These are phyloP conservation scores for Cystoisospora suis DNA, from an alignment of 169 alveolate species.

Conservation along the genomic window DNA sequence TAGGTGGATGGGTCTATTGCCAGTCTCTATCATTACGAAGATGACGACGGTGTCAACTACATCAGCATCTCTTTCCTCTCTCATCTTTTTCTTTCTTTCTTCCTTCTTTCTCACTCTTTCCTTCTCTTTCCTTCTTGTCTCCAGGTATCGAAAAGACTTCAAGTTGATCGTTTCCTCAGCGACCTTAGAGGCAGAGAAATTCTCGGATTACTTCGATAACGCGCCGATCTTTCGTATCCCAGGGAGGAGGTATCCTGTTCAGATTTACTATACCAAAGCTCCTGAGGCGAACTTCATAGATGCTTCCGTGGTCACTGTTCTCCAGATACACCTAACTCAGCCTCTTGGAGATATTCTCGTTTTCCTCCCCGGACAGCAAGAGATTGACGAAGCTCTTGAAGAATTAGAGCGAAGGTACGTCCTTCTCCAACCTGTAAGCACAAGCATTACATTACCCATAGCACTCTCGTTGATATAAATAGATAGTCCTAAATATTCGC, in stretches of 20 bases:
- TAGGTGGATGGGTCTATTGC: not conserved
- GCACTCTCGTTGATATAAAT: too few species aligned
- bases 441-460: too few species aligned
- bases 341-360: slow-evolving; percentile 98
- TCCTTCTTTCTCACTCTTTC: not conserved
- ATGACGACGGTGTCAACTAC: not conserved
- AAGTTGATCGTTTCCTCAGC: slow-evolving; percentile 92
- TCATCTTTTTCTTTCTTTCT: not conserved
- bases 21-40: not conserved
- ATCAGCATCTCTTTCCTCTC: not conserved
- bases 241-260: slow-evolving; percentile 93
- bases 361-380: slow-evolving; percentile 98
- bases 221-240: slow-evolving; percentile 76
- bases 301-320: slow-evolving; percentile 97
- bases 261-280: slow-evolving; percentile 96
- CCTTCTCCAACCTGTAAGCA: too few species aligned
- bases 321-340: slow-evolving; percentile 99
- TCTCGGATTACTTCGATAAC: slow-evolving; percentile 94
- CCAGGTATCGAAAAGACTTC: slow-evolving; percentile 84
- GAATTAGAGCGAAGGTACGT: slow-evolving; percentile 68
- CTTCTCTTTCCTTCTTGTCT: not conserved
- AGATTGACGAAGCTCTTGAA: slow-evolving; percentile 73
- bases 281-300: slow-evolving; percentile 99
- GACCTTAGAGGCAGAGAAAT: slow-evolving; percentile 98
- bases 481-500: not conserved